Conservation (phyloP, 345 rosid genomes). For the Salix viminalis region DNA sequence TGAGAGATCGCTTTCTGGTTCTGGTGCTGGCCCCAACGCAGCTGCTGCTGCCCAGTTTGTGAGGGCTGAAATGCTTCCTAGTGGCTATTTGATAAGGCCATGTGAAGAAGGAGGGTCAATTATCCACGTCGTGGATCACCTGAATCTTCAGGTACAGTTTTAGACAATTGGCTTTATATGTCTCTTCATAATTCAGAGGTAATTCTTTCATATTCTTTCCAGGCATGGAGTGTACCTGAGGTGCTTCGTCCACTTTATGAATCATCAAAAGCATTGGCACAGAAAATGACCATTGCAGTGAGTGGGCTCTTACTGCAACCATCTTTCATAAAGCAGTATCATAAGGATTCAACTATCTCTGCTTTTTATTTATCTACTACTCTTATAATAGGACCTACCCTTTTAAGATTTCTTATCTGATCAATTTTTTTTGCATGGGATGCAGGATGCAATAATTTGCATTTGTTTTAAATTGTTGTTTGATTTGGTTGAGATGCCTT, state of each 20-base stretch:
- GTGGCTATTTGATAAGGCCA: constrained; percentile 92
- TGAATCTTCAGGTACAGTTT: constrained; percentile 74
- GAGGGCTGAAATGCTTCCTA: constrained; percentile 94
- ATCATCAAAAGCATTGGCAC: constrained; percentile 90
- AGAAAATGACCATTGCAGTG: constrained; percentile 86
- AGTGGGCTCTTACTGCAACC: constrained; percentile 26
- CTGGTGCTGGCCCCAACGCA: constrained; percentile 85
- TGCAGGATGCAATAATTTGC: neutral
- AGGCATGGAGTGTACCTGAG: constrained; percentile 99
- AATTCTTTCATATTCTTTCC: constrained; percentile 1
- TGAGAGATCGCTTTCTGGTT: constrained; percentile 96
- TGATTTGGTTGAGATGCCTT: neutral
- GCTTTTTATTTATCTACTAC: neutral
- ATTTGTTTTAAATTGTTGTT: neutral
- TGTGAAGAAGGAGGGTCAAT: constrained; percentile 99
- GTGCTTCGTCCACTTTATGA: constrained; percentile 92
- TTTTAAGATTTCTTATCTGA: neutral
- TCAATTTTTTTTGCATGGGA: neutral
- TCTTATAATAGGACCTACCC: neutral
- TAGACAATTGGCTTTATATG: neutral
- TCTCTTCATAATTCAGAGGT: neutral
- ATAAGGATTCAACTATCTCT: neutral
- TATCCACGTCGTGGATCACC: constrained; percentile 94
- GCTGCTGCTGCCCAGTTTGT: constrained; percentile 83
- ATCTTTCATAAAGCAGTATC: neutral